Evolutionary conservation across 129 eudicot genomes (phyloP), one percentile per base, ranked within the genome.

Genomic region (Flaveria robusta): DNA sequence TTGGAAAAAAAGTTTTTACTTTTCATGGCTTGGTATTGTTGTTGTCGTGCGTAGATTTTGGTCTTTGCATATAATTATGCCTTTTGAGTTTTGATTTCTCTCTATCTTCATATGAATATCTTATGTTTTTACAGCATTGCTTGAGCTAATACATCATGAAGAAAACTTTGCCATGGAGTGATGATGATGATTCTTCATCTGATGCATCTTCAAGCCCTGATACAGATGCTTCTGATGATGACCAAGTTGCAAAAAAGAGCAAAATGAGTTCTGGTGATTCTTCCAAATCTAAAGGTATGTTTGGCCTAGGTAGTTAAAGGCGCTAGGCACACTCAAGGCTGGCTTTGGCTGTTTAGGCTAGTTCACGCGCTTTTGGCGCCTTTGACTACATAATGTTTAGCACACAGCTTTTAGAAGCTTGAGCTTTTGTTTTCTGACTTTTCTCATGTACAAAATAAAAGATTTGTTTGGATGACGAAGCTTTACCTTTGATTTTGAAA

Each of bases 91-190:
- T 56, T 56, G 16, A 26, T 60, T 8, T 62, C 9, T 10, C 27
- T 27, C 39, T 51, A 51, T 51, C 11, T 51, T 51, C 23, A 16
- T n/a, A n/a, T n/a, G n/a, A 51, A 5, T 5, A 51, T 3, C 10
- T n/a, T 51, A 51, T n/a, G 20, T 16, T n/a, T 77, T 68, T 68
- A 23, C 75, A 77, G 75, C 12, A 5, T n/a, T 23, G 19, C 19
- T 77, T 7, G 12, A 68, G 58, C 69, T 27, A 51, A 59, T 65
- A 75, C 70, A 72, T 69, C 26, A 90, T 90, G 97, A 91, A 91
- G 85, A 79, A 91, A 78, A 72, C 88, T 24, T 18, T 82, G 68
- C 88, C 88, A 42, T 91, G 90, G 97, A 87, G 76, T 63, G 88
- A 51, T 51, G 59, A 83, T 20, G 86, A 74, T 34, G 87, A 76